phyloP scores from a whole-genome alignment of 345 rosid genomes.

The Brassica nigra region DNA sequence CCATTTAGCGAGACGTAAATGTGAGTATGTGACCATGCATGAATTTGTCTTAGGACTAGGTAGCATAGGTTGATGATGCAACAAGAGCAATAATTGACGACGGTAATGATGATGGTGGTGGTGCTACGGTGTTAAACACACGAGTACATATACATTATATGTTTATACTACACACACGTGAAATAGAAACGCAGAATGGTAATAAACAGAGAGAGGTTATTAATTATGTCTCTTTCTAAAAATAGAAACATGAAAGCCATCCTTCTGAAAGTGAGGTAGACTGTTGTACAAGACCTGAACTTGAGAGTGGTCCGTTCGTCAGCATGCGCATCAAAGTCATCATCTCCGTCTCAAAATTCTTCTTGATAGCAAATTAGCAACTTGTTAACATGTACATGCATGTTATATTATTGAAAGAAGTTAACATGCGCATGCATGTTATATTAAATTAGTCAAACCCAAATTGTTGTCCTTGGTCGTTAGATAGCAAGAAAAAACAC shows the following conservation, averaged over 20 bases:
- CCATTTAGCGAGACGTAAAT: conserved; percentile 26
- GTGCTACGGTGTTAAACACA: conserved; percentile 17
- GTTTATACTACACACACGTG: conserved; percentile 7
- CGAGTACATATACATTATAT: not conserved
- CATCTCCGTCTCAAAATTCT: conserved; percentile 17
- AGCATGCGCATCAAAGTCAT: conserved; percentile 35
- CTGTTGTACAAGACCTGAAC: conserved; percentile 31
- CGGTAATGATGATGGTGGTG: conserved; percentile 24
- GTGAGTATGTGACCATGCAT: conserved; percentile 17
- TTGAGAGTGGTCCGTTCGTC: conserved; percentile 37
- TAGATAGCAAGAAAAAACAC: not conserved
- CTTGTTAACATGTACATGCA: conserved; percentile 2
- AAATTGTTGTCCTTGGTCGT: not conserved
- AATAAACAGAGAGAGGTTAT: conserved; percentile 23
- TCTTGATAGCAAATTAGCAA: conserved; percentile 20
- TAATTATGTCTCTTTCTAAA: conserved; percentile 36
- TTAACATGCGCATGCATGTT: not conserved
- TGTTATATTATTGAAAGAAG: not conserved
- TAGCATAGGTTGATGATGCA: conserved; percentile 38
- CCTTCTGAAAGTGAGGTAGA: conserved; percentile 40
- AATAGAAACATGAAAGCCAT: conserved; percentile 37
- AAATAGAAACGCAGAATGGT: conserved; percentile 29
- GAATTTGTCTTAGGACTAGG: conserved; percentile 31
- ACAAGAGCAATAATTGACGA: conserved; percentile 34
- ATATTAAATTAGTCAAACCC: not conserved